Evolutionary conservation across 768 basidiomycete genomes (phyloP).

Genomic region (Terana coerulea): DNA sequence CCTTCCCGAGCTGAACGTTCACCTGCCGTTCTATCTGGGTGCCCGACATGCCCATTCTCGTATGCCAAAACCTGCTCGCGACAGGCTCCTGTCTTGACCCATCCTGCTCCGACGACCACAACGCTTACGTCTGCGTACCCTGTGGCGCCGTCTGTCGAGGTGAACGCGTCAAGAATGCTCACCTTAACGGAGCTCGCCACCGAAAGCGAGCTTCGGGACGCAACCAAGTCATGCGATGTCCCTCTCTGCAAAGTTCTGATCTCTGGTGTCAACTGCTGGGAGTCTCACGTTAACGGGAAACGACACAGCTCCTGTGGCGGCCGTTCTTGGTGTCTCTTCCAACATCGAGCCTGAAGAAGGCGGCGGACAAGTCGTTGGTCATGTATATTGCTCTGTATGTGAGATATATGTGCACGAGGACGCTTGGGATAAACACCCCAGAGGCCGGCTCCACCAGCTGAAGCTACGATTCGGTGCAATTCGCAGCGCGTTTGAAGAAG

Average conservation of each 20-base stretch:
- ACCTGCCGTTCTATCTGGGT: too few species aligned
- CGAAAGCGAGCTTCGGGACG: background rate
- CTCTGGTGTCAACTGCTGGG: constrained; percentile 19
- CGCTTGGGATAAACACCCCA: constrained; percentile 34
- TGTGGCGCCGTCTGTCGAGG: background rate
- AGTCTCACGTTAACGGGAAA: constrained; percentile 19
- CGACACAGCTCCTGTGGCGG: constrained; percentile 19
- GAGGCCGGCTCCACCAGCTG: constrained; percentile 25
- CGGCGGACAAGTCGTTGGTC: constrained; percentile 10
- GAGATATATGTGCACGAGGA: constrained; percentile 24
- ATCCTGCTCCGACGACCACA: background rate
- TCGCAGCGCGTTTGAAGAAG: constrained; percentile 43
- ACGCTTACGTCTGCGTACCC: background rate
- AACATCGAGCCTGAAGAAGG: constrained; percentile 29
- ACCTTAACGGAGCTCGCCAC: background rate
- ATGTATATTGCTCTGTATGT: constrained; percentile 29
- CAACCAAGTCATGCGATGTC: background rate
- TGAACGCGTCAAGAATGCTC: background rate
- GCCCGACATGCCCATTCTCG: too few species aligned
- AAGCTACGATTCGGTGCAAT: constrained; percentile 39
- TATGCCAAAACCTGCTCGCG: background rate
- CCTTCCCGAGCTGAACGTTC: too few species aligned
- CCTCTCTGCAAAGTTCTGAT: background rate
- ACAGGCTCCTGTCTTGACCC: background rate
- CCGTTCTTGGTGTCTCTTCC: constrained; percentile 19